Conservation (phyloP, 768 basidiomycete genomes). For the Panaeolus papilionaceus region DNA sequence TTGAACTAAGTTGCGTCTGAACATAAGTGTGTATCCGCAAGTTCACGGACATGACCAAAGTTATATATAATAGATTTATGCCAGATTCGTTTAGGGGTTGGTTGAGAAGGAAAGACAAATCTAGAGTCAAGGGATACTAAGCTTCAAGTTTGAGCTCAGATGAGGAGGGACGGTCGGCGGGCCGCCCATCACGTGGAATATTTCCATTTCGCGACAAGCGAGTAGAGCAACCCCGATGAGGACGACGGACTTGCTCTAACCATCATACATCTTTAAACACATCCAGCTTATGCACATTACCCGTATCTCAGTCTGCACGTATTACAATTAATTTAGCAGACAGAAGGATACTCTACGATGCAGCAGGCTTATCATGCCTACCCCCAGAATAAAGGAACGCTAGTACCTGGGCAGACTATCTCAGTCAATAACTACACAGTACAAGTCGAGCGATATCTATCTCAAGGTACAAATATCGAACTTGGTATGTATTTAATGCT, state of each 20-base stretch:
- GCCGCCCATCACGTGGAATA: slow-evolving; percentile 28
- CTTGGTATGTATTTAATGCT: slow-evolving; percentile 22
- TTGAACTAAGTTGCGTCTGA: too few relatives aligned
- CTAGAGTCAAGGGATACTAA: not conserved
- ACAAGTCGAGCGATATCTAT: slow-evolving; percentile 92
- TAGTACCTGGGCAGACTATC: slow-evolving; percentile 85
- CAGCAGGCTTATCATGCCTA: slow-evolving; percentile 57
- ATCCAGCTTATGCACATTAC: not conserved
- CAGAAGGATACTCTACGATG: slow-evolving; percentile 34
- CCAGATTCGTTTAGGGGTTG: not conserved
- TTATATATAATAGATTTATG: not conserved
- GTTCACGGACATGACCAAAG: not conserved
- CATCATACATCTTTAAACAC: slow-evolving; percentile 4
- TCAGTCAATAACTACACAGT: slow-evolving; percentile 90
- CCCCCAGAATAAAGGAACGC: slow-evolving; percentile 68
- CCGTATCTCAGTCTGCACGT: slow-evolving; percentile 19
- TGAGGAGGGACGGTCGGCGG: not conserved
- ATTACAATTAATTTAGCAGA: not conserved
- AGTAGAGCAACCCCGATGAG: slow-evolving; percentile 16
- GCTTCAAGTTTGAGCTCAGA: not conserved
- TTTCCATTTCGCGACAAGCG: slow-evolving; percentile 31
- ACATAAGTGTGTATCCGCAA: not conserved
- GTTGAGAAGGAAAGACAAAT: slow-evolving; percentile 2
- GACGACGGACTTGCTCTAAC: slow-evolving; percentile 21
- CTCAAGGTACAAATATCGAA: slow-evolving; percentile 69